Evolutionary conservation across 345 rosid species (phyloP).

Genomic region (Boechera divaricarpa): DNA sequence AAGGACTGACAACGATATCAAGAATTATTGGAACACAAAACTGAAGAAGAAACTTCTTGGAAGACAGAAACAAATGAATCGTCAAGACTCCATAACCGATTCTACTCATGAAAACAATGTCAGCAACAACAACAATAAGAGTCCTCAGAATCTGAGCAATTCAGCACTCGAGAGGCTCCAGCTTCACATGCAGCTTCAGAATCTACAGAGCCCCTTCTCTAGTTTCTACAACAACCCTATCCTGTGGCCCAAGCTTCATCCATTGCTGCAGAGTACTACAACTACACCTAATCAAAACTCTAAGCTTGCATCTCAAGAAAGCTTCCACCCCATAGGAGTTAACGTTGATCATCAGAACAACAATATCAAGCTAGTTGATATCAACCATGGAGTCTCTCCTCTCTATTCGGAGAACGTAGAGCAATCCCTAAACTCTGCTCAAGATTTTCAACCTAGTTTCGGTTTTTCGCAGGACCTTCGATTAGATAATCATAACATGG

Average conservation of each 20-base stretch:
- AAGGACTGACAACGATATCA: slow-evolving; percentile 97
- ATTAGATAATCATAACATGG: slow-evolving; percentile 39
- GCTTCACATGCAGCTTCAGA: slow-evolving; percentile 91
- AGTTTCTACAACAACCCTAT: slow-evolving; percentile 63
- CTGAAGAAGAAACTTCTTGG: slow-evolving; percentile 95
- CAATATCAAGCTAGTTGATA: slow-evolving; percentile 27
- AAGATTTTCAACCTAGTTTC: slow-evolving; percentile 35
- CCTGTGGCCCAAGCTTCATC: slow-evolving; percentile 80
- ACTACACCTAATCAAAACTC: slow-evolving; percentile 25
- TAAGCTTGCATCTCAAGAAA: slow-evolving; percentile 41
- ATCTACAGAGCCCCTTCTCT: slow-evolving; percentile 65
- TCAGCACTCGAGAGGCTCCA: slow-evolving; percentile 92
- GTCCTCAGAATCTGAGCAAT: slow-evolving; percentile 61
- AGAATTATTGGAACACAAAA: slow-evolving; percentile 97
- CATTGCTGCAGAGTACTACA: slow-evolving; percentile 46
- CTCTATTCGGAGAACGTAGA: slow-evolving; percentile 38
- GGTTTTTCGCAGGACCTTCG: slow-evolving; percentile 43
- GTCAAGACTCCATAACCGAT: slow-evolving; percentile 44
- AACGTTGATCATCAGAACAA: slow-evolving; percentile 32
- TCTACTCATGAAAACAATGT: slow-evolving; percentile 32
- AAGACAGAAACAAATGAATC: slow-evolving; percentile 66
- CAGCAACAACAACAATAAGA: slow-evolving; percentile 44
- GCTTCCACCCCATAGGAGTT: slow-evolving; percentile 29
- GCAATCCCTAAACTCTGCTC: slow-evolving; percentile 37
- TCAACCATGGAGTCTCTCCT: slow-evolving; percentile 41